Evolutionary conservation across 1,284 basidiomycete genomes (phyloP).

Genomic region (Ceratobasidium sp.): DNA sequence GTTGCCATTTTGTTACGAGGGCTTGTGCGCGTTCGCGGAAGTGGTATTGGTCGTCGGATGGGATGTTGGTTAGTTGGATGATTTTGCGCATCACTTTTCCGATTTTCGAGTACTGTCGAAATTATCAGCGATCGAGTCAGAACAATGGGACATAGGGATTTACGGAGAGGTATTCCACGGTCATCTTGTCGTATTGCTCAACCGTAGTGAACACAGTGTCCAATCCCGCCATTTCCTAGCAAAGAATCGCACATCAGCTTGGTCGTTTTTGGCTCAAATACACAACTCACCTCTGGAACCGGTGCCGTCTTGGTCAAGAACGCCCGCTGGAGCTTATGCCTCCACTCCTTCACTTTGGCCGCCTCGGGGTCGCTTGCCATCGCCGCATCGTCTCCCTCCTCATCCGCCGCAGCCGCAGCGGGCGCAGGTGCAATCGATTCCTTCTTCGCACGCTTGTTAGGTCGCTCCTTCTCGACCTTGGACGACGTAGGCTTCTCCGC

Average conservation of each 20-base stretch:
- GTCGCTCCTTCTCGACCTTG: slow-evolving; percentile 49
- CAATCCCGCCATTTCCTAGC: slow-evolving; percentile 79
- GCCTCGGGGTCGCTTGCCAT: slow-evolving; percentile 75
- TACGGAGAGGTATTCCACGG: slow-evolving; percentile 83
- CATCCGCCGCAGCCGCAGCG: slow-evolving; percentile 58
- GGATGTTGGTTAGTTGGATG: slow-evolving; percentile 74
- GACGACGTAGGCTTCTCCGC: slow-evolving; percentile 51
- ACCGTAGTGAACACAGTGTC: slow-evolving; percentile 84
- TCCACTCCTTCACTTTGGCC: slow-evolving; percentile 82
- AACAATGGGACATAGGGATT: slow-evolving; percentile 52
- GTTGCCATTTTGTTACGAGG: slow-evolving; percentile 80
- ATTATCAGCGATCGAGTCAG: slow-evolving; percentile 3
- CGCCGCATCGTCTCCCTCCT: slow-evolving; percentile 62
- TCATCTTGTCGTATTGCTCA: slow-evolving; percentile 85
- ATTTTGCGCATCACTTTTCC: slow-evolving; percentile 99
- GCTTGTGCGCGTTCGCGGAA: slow-evolving; percentile 83
- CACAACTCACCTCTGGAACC: slow-evolving; percentile 64
- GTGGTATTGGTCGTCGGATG: slow-evolving; percentile 85
- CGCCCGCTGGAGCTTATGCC: slow-evolving; percentile 89
- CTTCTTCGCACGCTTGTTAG: slow-evolving; percentile 72
- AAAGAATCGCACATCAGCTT: slow-evolving; percentile 4
- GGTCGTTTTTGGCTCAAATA: slow-evolving; percentile 27
- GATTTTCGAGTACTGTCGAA: slow-evolving; percentile 86
- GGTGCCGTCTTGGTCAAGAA: slow-evolving; percentile 75
- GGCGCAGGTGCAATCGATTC: slow-evolving; percentile 52